Evolutionary conservation across 2,329 filamentous ascomycete species (phyloP).

Genomic region (Neurospora sp.): DNA sequence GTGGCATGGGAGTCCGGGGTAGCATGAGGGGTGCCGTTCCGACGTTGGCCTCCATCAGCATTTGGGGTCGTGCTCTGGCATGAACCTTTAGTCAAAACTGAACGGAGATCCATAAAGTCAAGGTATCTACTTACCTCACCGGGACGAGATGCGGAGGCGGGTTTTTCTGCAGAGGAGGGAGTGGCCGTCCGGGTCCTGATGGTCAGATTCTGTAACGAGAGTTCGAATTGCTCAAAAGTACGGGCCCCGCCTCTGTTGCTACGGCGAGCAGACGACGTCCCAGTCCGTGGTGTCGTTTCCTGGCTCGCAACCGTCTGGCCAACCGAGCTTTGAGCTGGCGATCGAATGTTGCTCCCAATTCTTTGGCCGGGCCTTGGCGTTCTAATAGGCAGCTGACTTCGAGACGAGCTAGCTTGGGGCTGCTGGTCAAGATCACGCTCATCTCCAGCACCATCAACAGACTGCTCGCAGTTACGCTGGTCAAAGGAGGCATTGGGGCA

Average conservation of each 20-base stretch:
- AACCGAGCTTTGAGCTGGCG: background rate
- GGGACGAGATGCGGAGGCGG: background rate
- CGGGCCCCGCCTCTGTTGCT: background rate
- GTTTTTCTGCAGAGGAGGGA: background rate
- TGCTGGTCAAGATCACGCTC: background rate
- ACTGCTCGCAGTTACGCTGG: background rate
- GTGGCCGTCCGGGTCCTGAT: background rate
- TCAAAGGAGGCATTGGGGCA: background rate
- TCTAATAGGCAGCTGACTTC: background rate
- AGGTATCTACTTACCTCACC: background rate
- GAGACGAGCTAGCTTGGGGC: background rate
- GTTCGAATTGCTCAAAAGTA: background rate
- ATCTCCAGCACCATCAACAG: background rate
- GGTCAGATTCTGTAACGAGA: background rate
- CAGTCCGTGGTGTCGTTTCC: background rate
- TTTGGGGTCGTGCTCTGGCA: background rate
- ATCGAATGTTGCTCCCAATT: background rate
- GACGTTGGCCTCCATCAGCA: background rate
- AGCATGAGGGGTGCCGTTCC: background rate
- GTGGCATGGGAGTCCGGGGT: background rate
- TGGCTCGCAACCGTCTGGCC: background rate
- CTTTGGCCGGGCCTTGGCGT: background rate
- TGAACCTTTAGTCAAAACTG: background rate
- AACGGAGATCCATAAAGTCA: background rate
- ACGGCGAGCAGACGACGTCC: background rate